Conservation (phyloP, 345 rosid genomes). For the Moringa oleifera region DNA sequence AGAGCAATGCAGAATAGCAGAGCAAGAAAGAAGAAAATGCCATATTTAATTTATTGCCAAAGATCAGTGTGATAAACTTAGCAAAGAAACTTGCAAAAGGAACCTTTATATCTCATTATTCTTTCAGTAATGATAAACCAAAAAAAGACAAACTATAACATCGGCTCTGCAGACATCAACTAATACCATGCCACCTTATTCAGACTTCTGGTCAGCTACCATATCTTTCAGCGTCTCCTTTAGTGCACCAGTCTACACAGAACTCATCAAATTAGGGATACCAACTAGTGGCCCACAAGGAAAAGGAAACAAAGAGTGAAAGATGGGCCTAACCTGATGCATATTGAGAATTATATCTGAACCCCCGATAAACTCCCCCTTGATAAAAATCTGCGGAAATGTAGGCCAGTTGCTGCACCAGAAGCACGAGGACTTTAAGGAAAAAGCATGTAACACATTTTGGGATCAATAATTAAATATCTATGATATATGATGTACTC, state of each 20-base stretch:
- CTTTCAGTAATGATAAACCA: background rate
- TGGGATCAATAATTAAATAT: no score
- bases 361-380: slow-evolving; percentile 94
- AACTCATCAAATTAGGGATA: background rate
- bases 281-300: background rate
- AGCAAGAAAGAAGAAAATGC: no score
- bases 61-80: no score
- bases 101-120: background rate
- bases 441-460: background rate
- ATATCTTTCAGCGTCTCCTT: slow-evolving; percentile 72
- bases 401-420: slow-evolving; percentile 89
- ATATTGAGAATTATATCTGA: slow-evolving; percentile 83
- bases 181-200: slow-evolving; percentile 9
- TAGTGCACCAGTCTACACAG: slow-evolving; percentile 69
- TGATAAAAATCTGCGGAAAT: slow-evolving; percentile 89
- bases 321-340: slow-evolving; percentile 65
- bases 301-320: background rate
- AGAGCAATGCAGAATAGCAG: no score
- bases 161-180: no score
- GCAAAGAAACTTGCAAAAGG: background rate
- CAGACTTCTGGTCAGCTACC: slow-evolving; percentile 22
- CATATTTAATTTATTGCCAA: no score
- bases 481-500: no score
- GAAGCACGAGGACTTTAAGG: background rate
- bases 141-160: background rate